Conservation (phyloP, 768 basidiomycete genomes). For the Amanita inopinata region DNA sequence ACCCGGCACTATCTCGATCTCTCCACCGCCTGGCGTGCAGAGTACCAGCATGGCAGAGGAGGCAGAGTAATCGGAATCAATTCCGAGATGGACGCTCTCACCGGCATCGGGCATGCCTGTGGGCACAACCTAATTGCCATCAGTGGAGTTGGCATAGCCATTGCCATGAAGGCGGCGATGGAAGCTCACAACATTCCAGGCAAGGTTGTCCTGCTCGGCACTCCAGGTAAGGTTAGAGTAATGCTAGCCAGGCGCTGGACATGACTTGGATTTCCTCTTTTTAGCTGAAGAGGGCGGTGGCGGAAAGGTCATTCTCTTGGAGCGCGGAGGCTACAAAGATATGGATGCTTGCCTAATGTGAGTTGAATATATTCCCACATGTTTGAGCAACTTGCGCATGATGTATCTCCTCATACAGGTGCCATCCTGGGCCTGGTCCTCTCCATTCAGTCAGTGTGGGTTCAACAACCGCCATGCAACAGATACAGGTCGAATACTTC, state of each 20-base stretch:
- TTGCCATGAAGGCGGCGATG: conserved; percentile 64
- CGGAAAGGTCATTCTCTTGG: conserved; percentile 67
- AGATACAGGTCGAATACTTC: conserved; percentile 58
- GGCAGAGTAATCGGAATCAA: conserved; percentile 70
- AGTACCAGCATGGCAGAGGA: conserved; percentile 46
- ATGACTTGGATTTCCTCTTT: conserved; percentile 11
- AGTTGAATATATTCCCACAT: conserved; percentile 9
- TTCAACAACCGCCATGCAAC: conserved; percentile 53
- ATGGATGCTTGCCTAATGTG: conserved; percentile 82
- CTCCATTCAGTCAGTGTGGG: conserved; percentile 40
- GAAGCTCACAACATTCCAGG: conserved; percentile 53
- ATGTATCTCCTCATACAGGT: conserved; percentile 34
- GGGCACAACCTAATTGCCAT: conserved; percentile 82
- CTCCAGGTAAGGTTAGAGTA: conserved; percentile 41
- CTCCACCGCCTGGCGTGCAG: conserved; percentile 71
- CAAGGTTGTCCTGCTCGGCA: conserved; percentile 66
- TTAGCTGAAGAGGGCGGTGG: conserved; percentile 72
- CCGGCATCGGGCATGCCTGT: conserved; percentile 55
- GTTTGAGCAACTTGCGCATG: not conserved
- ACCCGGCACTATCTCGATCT: conserved; percentile 63
- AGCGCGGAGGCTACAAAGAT: conserved; percentile 66
- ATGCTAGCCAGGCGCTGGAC: not conserved
- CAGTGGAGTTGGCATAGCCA: conserved; percentile 63
- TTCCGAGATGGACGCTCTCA: conserved; percentile 67
- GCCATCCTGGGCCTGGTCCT: conserved; percentile 57